A percentile compares a stretch with the other conserved stretches of the same genome.
These are phyloP conservation scores for Phyllosticta citribraziliensis DNA, from an alignment of 2,329 filamentous ascomycete genomes.

Conservation along the genomic window DNA sequence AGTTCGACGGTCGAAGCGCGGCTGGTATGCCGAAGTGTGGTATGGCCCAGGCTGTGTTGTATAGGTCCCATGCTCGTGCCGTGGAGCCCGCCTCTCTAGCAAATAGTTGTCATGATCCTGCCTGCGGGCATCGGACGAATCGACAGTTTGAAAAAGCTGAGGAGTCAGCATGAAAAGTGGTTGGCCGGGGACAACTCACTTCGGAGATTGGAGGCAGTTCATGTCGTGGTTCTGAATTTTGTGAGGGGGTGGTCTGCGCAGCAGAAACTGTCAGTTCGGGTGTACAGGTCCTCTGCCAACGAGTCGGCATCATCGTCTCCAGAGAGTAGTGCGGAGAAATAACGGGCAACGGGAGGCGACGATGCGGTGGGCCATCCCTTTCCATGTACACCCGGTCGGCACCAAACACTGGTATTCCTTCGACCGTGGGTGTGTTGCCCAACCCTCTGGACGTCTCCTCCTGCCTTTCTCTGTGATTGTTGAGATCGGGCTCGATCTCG, in stretches of 20 bases:
- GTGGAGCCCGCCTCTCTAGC: constrained; percentile 10
- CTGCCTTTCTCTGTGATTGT: no score
- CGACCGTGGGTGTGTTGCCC: no score
- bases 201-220: not conserved
- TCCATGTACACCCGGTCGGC: not conserved
- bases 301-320: no score
- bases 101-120: constrained; percentile 2
- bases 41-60: not conserved
- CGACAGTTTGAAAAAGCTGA: not conserved
- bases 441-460: no score
- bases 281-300: not conserved
- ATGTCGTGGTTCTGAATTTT: not conserved
- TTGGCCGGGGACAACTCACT: not conserved
- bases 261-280: no score
- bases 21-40: not conserved
- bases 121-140: not conserved
- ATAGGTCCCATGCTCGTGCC: constrained; percentile 13
- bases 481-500: no score
- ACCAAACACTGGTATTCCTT: no score
- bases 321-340: not conserved
- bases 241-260: not conserved
- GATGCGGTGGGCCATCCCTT: not conserved
- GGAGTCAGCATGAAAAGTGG: not conserved
- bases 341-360: not conserved
- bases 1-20: not conserved